phyloP scores from a whole-genome alignment of 768 basidiomycete genomes.

The Lactarius indigo region DNA sequence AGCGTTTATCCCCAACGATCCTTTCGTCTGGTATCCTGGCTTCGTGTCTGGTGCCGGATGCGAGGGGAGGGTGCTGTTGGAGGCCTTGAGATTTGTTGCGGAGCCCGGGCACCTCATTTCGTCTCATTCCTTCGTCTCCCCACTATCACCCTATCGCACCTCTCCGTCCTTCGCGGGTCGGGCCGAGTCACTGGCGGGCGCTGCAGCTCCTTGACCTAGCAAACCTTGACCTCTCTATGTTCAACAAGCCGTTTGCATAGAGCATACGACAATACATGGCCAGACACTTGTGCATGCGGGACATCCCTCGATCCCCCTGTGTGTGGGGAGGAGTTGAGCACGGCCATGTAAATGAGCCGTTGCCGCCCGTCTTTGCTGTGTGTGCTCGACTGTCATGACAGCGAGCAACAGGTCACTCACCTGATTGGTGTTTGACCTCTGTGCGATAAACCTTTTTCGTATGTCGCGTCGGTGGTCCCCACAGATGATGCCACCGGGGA shows the following conservation, averaged over 20 bases:
- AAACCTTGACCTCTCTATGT: neutral
- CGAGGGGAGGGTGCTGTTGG: constrained; percentile 21
- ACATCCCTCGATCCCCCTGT: neutral
- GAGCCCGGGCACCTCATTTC: constrained; percentile 17
- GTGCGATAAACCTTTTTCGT: neutral
- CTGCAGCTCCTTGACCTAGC: constrained; percentile 10
- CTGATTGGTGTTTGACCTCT: neutral
- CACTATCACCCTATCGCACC: constrained; percentile 22
- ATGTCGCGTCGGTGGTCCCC: neutral
- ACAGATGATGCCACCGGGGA: neutral
- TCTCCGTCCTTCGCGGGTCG: constrained; percentile 16
- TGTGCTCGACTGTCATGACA: neutral
- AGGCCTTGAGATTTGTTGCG: constrained; percentile 24
- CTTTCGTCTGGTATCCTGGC: constrained; percentile 38
- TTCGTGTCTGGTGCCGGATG: constrained; percentile 11
- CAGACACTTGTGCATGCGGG: neutral
- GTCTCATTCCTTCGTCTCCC: neutral
- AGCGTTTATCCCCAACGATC: constrained; percentile 42
- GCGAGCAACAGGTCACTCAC: neutral
- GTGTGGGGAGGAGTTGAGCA: neutral
- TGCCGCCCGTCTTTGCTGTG: neutral
- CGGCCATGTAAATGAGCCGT: neutral
- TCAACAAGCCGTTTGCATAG: neutral
- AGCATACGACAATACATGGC: neutral
- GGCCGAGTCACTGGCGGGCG: constrained; percentile 14